Evolutionary conservation across 192 early-diverging fungal species (phyloP).

Genomic region (Gonapodya sp.): DNA sequence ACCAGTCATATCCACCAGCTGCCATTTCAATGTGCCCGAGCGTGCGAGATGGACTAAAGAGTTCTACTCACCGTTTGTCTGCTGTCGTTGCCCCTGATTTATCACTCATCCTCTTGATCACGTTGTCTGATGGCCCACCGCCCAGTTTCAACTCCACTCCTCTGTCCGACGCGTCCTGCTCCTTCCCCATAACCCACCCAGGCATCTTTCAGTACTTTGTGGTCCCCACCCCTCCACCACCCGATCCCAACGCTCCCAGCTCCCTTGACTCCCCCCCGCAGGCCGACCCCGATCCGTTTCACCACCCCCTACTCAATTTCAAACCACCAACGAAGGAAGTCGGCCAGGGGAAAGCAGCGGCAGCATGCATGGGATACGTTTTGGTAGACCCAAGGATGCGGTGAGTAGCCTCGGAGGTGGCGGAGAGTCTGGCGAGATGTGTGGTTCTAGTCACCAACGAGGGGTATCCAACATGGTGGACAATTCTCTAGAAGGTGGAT

Average conservation of each 20-base stretch:
- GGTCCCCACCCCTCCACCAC: constrained; percentile 34
- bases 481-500: no score
- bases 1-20: no score
- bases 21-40: no score
- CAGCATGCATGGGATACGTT: constrained; percentile 53
- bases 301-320: background rate
- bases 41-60: no score
- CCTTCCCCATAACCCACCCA: constrained; percentile 48
- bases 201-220: constrained; percentile 88
- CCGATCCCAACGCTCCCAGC: background rate
- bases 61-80: no score
- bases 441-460: no score
- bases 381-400: constrained; percentile 79
- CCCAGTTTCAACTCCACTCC: constrained; percentile 28
- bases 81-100: no score
- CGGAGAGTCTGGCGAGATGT: no score
- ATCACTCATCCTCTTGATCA: no score
- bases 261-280: background rate
- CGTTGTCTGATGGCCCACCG: constrained; percentile 9
- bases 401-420: no score
- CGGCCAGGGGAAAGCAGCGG: background rate
- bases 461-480: no score
- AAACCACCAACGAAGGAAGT: constrained; percentile 2
- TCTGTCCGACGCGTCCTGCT: constrained; percentile 52
- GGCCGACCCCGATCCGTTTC: background rate